Evolutionary conservation across 2,329 filamentous ascomycete species (phyloP), one percentile per base, ranked within the genome.

Genomic region (Colletotrichum aenigma): DNA sequence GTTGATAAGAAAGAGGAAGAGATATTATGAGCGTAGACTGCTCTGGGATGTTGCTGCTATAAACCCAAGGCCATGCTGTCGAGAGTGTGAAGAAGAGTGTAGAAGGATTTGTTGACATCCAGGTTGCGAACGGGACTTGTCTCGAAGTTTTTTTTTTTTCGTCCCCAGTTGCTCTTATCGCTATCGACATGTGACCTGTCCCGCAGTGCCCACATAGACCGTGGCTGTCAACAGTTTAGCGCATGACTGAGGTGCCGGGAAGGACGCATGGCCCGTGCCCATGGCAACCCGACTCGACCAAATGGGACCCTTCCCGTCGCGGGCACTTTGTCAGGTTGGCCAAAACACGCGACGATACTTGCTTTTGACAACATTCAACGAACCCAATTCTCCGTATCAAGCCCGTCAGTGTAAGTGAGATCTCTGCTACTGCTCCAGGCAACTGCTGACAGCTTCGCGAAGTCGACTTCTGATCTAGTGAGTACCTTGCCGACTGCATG

Each of bases 91-190:
- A 80, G 81, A 83, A 18, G 36, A 62, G 36, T 28, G 26, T 60
- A 9, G 34, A 65, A 60, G 13, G 43, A 10, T 48, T 60, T 72
- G 30, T 43, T 69, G 64, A 43, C 36, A 55, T 62, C 21, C 26
- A 21, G 18, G 30, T 24, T 79, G 78, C 81, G 81, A 83, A 81
- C 81, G 81, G 81, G 81, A 83, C 81, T 83, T 79, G 81, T 30
- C n/a, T 68, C n/a, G 32, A 76, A 76, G 71, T 78, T 79, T 79
- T 77, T 68, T 28, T 58, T 58, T 58, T 71, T 28, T 16, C 21
- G 38, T 52, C n/a, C 43, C 43, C 43, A 52, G n/a, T 52, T 32
- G 48, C 16, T 55, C 55, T 75, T 75, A 75, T 75, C 73, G 60
- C 56, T 78, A 78, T 78, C 77, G 18, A 7, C 77, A 78, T 76